Base-by-base conservation (phyloP, 2,329 filamentous ascomycete genomes). In the Botrytis pseudocinerea region DNA sequence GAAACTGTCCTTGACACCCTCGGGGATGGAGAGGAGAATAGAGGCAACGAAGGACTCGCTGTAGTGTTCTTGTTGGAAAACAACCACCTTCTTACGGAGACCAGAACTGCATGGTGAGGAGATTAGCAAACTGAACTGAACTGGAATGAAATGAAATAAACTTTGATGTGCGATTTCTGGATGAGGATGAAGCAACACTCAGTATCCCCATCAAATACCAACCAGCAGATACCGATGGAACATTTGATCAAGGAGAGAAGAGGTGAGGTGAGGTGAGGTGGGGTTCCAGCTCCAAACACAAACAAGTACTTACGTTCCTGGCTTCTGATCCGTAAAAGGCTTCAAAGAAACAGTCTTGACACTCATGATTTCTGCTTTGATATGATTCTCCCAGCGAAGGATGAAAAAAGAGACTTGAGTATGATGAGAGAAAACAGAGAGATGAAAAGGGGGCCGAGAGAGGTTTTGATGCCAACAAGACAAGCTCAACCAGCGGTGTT, bases 1-100 rank as follows among this genome's bases (percentile, higher is more conserved):
- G 85, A 93, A 95, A 63, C 75, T 79, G 42, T 90, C 95, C 81
- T 98, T 86, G 71, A 87, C 95, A 76, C 96, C 96, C 84, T 99
- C 96, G 46, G 96, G 96, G 80, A 99, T 99, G 70, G 96, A 97
- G 75, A 97, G 90, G 78, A 99, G 89, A 82, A 98, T 97, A 83
- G 94, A 95, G 77, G 95, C 88, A 78, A 99, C 89, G 83, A 99
- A 99, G 70, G 95, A 91, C 85, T 99, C 96, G 84, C 93, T 95
- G 88, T 99, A 99, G 85, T 99, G 89, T 74, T 91, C 87, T 84
- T 98, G 88, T 84, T 99, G 94, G 88, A 99, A 99, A 82, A 97
- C 93, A 81, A 93, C 94, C 85, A 98, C 96, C 90, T 97, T 98
- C 86, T 99, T 99, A 77, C 96, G 94, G 83, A 99, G 94, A 84